A percentile compares a stretch with the other conserved stretches of the same genome.
These are phyloP conservation scores for Sporothrix protearum DNA, from an alignment of 2,329 filamentous ascomycete genomes.

Conservation along the genomic window DNA sequence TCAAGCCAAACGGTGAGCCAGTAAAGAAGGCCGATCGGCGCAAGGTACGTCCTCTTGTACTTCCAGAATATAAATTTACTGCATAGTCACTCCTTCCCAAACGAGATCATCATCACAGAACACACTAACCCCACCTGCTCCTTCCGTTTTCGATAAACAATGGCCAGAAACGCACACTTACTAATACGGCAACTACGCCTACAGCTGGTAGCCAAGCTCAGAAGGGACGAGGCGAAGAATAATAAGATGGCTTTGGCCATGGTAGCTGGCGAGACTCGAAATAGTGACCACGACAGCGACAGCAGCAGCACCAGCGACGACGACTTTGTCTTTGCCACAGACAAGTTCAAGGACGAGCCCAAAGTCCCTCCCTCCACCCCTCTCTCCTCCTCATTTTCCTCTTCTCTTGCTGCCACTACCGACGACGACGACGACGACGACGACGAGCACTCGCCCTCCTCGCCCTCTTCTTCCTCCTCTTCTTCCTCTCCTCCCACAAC, in stretches of 20 bases:
- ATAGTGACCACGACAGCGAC: background rate
- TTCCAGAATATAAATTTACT: background rate
- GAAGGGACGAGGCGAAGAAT: background rate
- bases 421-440: background rate
- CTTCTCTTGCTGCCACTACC: no score
- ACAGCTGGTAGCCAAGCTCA: background rate
- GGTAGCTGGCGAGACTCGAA: no score
- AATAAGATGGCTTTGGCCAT: no score
- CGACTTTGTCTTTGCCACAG: background rate
- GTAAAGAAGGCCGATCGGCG: background rate
- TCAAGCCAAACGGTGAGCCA: background rate
- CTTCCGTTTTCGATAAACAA: background rate
- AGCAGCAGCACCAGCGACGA: background rate
- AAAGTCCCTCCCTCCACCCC: background rate
- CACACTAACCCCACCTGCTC: background rate
- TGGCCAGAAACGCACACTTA: background rate
- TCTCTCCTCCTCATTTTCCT: background rate
- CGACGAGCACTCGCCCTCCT: background rate
- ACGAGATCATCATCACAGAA: background rate
- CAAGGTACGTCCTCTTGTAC: background rate
- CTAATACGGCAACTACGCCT: background rate
- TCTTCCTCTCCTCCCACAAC: background rate
- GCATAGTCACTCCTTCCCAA: background rate
- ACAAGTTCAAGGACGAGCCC: background rate
- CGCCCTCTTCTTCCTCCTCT: no score